Evolutionary conservation across 352 stramenopile species (phyloP), one percentile per base, ranked within the genome.

Genomic region (Pythium sp.): DNA sequence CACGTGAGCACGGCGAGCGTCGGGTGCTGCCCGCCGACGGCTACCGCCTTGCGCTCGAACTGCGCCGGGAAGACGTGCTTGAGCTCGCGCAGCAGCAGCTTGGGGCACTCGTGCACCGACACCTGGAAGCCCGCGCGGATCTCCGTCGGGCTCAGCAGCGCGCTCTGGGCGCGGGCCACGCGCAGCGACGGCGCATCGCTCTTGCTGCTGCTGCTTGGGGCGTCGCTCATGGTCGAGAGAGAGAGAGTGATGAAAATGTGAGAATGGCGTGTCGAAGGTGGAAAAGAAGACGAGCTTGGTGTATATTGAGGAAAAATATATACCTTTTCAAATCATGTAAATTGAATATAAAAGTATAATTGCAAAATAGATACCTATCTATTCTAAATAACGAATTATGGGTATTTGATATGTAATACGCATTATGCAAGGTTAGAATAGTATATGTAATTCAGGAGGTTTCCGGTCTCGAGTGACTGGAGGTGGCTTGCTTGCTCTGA

Each of bases 1-100:
- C 95, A 98, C 36, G 97, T 99, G 51, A 98, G 84, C 54, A 99
- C 87, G 0, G 91, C 93, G 43, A 98, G 76, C 64, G 98, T 69
- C 20, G 59, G n/a, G 63, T 62, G 73, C 64, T 69, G 80, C 46
- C 68, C 71, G 20, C 43, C 43, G 43, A 51, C 18, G 43, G 79
- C 72, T 62, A 61, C 70, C 32, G 68, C 72, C 54, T 75, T 70
- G 69, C 47, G 71, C 72, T 79, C 54, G 69, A 84, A 81, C 67
- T 77, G 85, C 57, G 58, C 68, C 5, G 85, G 86, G 75, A 96
- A 96, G 28, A 96, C 86, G 67, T 91, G 81, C 75, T 88, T 80
- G 47, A 96, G 77, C 62, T 96, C 88, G 36, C 87, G 87, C 72
- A 91, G 59, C 43, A 96, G 55, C 24, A 92, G 79, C 64, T 82